Conservation (phyloP, 2,329 filamentous ascomycete genomes). For the Pestalotiopsis sp. region DNA sequence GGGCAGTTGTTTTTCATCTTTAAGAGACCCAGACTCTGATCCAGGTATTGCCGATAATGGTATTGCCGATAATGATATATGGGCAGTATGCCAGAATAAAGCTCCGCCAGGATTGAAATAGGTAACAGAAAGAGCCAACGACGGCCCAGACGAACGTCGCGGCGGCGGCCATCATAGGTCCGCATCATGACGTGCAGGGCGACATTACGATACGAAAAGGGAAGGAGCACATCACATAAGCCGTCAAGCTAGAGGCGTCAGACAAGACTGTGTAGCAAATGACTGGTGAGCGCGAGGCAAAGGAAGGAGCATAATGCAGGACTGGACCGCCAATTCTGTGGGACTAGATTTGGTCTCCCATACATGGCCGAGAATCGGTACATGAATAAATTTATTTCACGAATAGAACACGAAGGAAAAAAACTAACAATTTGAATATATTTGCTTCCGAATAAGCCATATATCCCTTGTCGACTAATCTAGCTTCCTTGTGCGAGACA, state of each 20-base stretch:
- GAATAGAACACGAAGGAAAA: background rate
- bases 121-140: background rate
- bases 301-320: background rate
- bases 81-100: background rate
- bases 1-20: background rate
- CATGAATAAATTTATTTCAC: background rate
- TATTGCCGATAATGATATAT: background rate
- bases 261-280: background rate
- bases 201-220: background rate
- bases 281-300: background rate
- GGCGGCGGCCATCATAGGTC: background rate
- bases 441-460: background rate
- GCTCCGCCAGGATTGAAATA: background rate
- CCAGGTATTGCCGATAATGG: background rate
- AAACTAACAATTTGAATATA: background rate
- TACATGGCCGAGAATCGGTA: background rate
- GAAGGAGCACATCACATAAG: background rate
- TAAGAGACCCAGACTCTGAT: background rate
- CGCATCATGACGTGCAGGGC: background rate
- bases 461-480: background rate
- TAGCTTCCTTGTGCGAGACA: background rate
- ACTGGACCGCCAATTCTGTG: background rate
- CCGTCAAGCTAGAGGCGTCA: background rate
- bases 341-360: background rate
- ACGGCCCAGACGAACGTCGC: background rate